Evolutionary conservation across 306 rosid species (phyloP).

Genomic region (Dicorynia guianensis): DNA sequence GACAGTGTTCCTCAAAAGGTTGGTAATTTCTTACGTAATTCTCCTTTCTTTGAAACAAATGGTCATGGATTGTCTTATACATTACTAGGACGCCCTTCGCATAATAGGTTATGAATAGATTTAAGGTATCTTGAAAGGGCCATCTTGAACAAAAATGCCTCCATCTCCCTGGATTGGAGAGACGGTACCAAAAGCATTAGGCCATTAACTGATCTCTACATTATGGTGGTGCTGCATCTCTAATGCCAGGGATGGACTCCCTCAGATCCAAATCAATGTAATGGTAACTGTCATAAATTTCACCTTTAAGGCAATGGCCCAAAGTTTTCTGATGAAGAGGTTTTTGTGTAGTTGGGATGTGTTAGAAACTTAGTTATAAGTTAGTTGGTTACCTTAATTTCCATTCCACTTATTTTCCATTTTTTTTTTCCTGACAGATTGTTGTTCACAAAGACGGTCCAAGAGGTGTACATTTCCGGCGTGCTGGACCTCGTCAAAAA

Average conservation of each 20-base stretch:
- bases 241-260: constrained; percentile 30
- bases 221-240: constrained; percentile 35
- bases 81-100: not conserved
- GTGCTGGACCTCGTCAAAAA: constrained; percentile 97
- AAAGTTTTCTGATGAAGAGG: constrained; percentile 1
- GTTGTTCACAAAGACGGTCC: constrained; percentile 85
- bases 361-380: constrained; percentile 7
- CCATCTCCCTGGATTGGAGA: constrained; percentile 12
- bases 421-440: constrained; percentile 50
- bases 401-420: not conserved
- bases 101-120: not conserved
- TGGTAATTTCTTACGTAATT: constrained; percentile 30
- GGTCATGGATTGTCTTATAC: not conserved
- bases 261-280: constrained; percentile 18
- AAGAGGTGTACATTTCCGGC: constrained; percentile 89
- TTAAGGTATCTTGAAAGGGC: constrained; percentile 21
- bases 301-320: constrained; percentile 22
- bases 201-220: not conserved
- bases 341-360: constrained; percentile 22
- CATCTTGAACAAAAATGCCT: constrained; percentile 3
- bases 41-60: not conserved
- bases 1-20: constrained; percentile 87
- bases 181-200: constrained; percentile 13
- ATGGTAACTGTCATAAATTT: constrained; percentile 15
- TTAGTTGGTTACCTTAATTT: constrained; percentile 7